A percentile compares a stretch with the other conserved stretches of the same genome.
Evolutionary conservation across 345 rosid genomes (phyloP).

Genomic region (Salix udensis): DNA sequence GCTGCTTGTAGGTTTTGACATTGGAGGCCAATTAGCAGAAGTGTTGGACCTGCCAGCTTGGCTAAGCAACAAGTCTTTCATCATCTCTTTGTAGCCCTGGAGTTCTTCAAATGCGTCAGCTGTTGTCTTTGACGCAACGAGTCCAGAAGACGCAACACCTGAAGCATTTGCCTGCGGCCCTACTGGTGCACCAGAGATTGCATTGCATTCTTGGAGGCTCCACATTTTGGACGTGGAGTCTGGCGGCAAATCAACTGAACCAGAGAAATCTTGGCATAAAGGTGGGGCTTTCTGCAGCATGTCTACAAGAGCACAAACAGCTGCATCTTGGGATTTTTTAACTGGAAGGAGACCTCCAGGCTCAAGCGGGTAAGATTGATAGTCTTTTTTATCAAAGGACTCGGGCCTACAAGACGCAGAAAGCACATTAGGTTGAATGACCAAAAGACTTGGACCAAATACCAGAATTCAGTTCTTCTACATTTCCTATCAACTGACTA

Average conservation of each 20-base stretch:
- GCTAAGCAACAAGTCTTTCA: conserved; percentile 50
- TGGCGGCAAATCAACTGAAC: conserved; percentile 28
- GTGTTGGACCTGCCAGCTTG: conserved; percentile 38
- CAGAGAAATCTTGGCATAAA: conserved; percentile 54
- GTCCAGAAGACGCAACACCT: conserved; percentile 46
- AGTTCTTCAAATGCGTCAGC: conserved; percentile 91
- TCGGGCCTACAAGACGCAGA: conserved; percentile 41
- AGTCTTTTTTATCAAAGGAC: conserved; percentile 56
- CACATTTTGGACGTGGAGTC: conserved; percentile 31
- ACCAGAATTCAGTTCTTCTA: neutral
- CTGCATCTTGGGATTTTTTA: conserved; percentile 76
- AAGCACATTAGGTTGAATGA: neutral
- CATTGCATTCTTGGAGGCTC: conserved; percentile 24
- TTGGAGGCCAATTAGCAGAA: conserved; percentile 10
- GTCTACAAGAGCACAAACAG: conserved; percentile 76
- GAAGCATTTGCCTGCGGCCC: conserved; percentile 34
- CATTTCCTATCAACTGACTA: neutral
- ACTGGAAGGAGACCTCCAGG: conserved; percentile 43
- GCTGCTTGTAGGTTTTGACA: conserved; percentile 19
- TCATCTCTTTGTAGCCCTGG: conserved; percentile 55
- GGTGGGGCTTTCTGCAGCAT: conserved; percentile 91
- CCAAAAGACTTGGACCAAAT: neutral
- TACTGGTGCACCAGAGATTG: conserved; percentile 13
- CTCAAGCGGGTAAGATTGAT: conserved; percentile 37
- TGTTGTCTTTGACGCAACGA: conserved; percentile 56